A percentile compares a stretch with the other conserved stretches of the same genome.
Evolutionary conservation across 306 rosid genomes (phyloP).

Genomic region (Medicago truncatula): MtrunA17r5.0-ANR NC_053047.1:3282001-3282500

Average conservation of each 20-base stretch:
- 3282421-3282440: conserved; percentile 82
- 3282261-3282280: too few relatives aligned
- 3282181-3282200: background rate
- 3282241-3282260: too few relatives aligned
- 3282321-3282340: background rate
- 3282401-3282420: conserved; percentile 82
- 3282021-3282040: background rate
- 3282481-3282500: conserved; percentile 94
- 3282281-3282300: background rate
- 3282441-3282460: conserved; percentile 95
- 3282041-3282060: conserved; percentile 14
- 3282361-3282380: conserved; percentile 75
- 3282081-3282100: background rate
- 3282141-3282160: background rate
- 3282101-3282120: background rate
- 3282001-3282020: background rate
- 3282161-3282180: background rate
- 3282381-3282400: conserved; percentile 78
- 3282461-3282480: conserved; percentile 96
- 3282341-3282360: conserved; percentile 81
- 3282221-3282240: background rate
- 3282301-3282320: too few relatives aligned
- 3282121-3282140: background rate
- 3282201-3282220: background rate
- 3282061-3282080: conserved; percentile 5